A percentile compares a stretch with the other conserved stretches of the same genome.
Conservation (phyloP, 805 yeast species). For the Barnettozyma populi region DNA sequence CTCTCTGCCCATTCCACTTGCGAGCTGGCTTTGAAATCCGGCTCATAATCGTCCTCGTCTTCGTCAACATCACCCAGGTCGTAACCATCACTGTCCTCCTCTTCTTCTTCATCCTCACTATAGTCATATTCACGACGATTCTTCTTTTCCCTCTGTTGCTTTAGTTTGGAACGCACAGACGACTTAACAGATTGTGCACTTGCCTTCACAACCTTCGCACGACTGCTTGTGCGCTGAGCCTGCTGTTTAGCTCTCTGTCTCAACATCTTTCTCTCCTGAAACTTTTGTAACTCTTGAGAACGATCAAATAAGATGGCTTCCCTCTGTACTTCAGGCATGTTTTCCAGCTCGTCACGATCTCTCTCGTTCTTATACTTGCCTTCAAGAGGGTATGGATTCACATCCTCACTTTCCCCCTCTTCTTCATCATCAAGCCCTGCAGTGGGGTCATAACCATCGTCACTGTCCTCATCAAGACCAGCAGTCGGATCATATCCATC, state of each 20-base stretch:
- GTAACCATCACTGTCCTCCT: conserved; percentile 35
- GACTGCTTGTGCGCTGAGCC: conserved; percentile 31
- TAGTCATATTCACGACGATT: conserved; percentile 24
- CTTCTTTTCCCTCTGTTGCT: conserved; percentile 67
- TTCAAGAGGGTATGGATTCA: conserved; percentile 87
- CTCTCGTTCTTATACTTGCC: conserved; percentile 82
- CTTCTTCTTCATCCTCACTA: conserved; percentile 46
- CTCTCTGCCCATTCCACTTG: conserved; percentile 46
- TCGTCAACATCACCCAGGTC: conserved; percentile 35
- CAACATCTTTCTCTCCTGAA: conserved; percentile 75
- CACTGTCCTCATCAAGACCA: conserved; percentile 31
- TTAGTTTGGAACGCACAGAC: conserved; percentile 64
- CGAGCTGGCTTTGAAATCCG: conserved; percentile 38
- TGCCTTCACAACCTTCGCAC: conserved; percentile 25
- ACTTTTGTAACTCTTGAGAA: conserved; percentile 85
- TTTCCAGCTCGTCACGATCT: conserved; percentile 59
- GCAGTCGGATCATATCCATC: conserved; percentile 35
- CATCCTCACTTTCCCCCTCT: conserved; percentile 35
- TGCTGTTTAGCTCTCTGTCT: conserved; percentile 73
- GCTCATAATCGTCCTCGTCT: conserved; percentile 40
- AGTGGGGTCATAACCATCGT: conserved; percentile 36
- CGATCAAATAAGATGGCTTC: conserved; percentile 90
- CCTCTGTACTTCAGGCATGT: conserved; percentile 86
- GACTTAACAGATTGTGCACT: conserved; percentile 32
- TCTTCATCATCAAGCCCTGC: conserved; percentile 33